These are phyloP conservation scores for Anthostomella pinea DNA, from an alignment of 2,329 filamentous ascomycete species.

Conservation along the genomic window DNA sequence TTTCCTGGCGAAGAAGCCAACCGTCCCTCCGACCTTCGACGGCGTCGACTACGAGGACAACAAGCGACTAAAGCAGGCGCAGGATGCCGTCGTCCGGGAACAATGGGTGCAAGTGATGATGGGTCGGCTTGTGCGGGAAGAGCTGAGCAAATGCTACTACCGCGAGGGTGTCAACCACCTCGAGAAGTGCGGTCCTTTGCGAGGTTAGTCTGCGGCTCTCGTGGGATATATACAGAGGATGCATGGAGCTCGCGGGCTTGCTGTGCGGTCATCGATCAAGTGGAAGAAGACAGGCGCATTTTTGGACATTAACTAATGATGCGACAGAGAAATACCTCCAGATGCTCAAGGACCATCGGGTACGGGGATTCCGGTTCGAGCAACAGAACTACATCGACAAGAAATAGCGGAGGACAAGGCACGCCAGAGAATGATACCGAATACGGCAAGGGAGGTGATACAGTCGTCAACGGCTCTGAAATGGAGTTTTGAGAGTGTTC, in stretches of 20 bases:
- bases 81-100: conserved; percentile 78
- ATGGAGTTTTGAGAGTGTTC: conserved; percentile 3
- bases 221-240: conserved; percentile 3
- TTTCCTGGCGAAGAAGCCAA: conserved; percentile 82
- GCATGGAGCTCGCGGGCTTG: neutral
- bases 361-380: conserved; percentile 76
- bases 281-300: neutral
- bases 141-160: conserved; percentile 83
- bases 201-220: conserved; percentile 59
- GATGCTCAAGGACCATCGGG: conserved; percentile 70
- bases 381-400: conserved; percentile 68
- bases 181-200: conserved; percentile 78
- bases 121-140: conserved; percentile 76
- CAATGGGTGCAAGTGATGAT: conserved; percentile 92
- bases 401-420: conserved; percentile 13
- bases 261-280: neutral
- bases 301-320: conserved; percentile 12
- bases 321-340: conserved; percentile 63
- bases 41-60: conserved; percentile 86
- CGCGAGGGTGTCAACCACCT: conserved; percentile 82
- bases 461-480: conserved; percentile 5
- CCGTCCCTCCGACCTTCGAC: conserved; percentile 77
- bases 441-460: neutral
- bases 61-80: conserved; percentile 74
- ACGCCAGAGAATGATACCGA: neutral